Conservation (phyloP, 2,329 filamentous ascomycete species). For the Diplocarpon mali region DNA sequence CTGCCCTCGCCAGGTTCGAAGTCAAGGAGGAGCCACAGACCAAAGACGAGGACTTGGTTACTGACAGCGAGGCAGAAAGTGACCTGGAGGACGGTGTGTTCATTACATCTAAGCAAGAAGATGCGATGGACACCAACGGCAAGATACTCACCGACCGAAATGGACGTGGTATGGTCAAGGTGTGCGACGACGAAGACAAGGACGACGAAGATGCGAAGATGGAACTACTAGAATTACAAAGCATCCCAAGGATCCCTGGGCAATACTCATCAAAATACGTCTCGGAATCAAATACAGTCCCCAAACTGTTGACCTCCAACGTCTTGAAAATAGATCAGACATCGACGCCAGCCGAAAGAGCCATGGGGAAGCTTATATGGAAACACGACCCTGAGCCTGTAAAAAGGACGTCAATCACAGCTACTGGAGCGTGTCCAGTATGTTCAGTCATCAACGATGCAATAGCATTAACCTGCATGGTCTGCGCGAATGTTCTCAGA, state of each 20-base stretch:
- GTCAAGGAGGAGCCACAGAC: conserved; percentile 30
- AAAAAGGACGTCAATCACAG: not conserved
- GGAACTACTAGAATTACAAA: conserved; percentile 58
- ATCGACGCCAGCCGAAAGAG: not conserved
- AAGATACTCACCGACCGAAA: conserved; percentile 52
- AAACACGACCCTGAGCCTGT: too few species aligned
- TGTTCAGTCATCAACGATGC: conserved; percentile 57
- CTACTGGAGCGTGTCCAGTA: conserved; percentile 38
- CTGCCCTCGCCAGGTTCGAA: conserved; percentile 48
- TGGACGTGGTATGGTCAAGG: conserved; percentile 57
- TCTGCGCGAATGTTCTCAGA: conserved; percentile 61
- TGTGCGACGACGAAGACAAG: conserved; percentile 61
- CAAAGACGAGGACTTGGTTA: conserved; percentile 29
- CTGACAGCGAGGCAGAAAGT: conserved; percentile 34
- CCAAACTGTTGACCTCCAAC: not conserved
- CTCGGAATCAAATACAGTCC: not conserved
- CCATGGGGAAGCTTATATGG: not conserved
- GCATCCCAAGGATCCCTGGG: conserved; percentile 25
- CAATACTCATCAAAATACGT: conserved; percentile 8
- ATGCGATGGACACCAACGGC: conserved; percentile 55
- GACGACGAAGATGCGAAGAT: conserved; percentile 45
- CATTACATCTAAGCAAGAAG: conserved; percentile 34
- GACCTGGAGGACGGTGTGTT: conserved; percentile 38
- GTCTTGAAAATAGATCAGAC: not conserved
- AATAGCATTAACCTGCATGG: conserved; percentile 46